phyloP scores from a whole-genome alignment of 306 rosid genomes.

The Purshia tridentata region DNA sequence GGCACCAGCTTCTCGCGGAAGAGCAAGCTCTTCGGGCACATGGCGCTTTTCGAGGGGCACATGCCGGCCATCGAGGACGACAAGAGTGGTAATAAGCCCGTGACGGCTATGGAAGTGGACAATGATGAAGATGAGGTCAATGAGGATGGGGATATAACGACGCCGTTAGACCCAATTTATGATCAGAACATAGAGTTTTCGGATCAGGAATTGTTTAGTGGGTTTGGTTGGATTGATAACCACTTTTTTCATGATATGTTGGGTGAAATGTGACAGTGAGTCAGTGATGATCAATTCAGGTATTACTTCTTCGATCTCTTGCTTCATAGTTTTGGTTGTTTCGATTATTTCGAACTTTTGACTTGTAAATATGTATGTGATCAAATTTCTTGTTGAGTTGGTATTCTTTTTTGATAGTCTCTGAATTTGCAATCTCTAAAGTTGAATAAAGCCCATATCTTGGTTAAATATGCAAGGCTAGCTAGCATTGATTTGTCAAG shows the following conservation, averaged over 20 bases:
- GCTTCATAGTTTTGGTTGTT: background rate
- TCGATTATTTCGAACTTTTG: background rate
- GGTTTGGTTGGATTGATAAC: conserved; percentile 43
- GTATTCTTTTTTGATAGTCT: background rate
- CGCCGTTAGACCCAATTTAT: background rate
- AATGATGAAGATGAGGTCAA: conserved; percentile 13
- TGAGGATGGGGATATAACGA: background rate
- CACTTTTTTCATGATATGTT: conserved; percentile 35
- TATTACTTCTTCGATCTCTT: background rate
- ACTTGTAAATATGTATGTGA: background rate
- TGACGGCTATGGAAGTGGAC: conserved; percentile 25
- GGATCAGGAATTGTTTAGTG: conserved; percentile 42
- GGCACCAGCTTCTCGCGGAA: conserved; percentile 82
- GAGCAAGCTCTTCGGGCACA: conserved; percentile 78
- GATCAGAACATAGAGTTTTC: conserved; percentile 32
- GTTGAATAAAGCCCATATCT: too few relatives aligned
- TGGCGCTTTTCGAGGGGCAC: conserved; percentile 80
- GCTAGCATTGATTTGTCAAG: too few relatives aligned
- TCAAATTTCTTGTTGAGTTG: background rate
- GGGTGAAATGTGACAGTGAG: conserved; percentile 9
- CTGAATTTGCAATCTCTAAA: too few relatives aligned
- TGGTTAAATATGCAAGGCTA: too few relatives aligned
- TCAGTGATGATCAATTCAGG: background rate
- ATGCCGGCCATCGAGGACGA: conserved; percentile 68
- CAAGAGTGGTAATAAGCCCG: conserved; percentile 20